A percentile compares a stretch with the other conserved stretches of the same genome.
These are phyloP conservation scores for Postia placenta DNA, from an alignment of 768 basidiomycete genomes.

Conservation along the genomic window DNA sequence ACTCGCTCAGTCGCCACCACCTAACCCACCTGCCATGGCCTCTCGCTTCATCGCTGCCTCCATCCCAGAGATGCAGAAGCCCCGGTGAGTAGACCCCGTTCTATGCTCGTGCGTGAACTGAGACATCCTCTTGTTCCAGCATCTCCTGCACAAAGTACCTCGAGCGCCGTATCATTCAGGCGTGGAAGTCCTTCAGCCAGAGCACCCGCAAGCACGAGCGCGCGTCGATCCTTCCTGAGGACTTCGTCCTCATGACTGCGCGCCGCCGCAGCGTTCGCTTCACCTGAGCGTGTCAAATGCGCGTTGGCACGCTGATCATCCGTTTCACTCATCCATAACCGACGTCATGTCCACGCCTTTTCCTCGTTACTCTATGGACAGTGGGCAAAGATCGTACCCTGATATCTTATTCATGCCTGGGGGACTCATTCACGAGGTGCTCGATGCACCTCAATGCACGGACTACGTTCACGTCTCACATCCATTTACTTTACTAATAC, in stretches of 20 bases:
- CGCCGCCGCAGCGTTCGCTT: constrained; percentile 47
- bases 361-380: neutral
- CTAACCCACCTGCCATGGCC: constrained; percentile 14
- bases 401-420: neutral
- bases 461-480: too few species aligned
- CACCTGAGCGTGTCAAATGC: neutral
- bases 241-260: constrained; percentile 57
- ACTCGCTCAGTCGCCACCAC: neutral
- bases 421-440: neutral
- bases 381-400: neutral
- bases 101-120: neutral
- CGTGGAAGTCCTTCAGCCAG: constrained; percentile 58
- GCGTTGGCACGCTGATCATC: neutral
- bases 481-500: too few species aligned
- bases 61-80: constrained; percentile 5
- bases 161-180: constrained; percentile 50
- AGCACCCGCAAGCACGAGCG: constrained; percentile 45
- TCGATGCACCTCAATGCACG: neutral
- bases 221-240: constrained; percentile 47
- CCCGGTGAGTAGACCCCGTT: neutral
- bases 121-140: constrained; percentile 4
- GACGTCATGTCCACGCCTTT: neutral
- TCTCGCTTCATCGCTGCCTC: constrained; percentile 8
- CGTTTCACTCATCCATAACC: neutral
- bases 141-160: constrained; percentile 40